These are phyloP conservation scores for Tetracentron sinense DNA, from an alignment of 164 flowering plant species.

Conservation along the genomic window DNA sequence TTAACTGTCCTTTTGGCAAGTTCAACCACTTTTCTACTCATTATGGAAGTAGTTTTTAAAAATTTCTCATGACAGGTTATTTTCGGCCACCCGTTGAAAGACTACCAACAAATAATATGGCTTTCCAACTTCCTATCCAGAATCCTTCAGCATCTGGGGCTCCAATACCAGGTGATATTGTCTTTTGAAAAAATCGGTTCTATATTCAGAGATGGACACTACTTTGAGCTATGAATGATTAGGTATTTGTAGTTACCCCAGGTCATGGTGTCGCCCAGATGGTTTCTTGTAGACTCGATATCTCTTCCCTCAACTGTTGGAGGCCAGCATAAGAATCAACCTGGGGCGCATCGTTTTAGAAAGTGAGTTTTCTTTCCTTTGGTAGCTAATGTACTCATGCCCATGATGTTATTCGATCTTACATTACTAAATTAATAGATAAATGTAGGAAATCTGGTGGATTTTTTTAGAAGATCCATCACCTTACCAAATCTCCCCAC, in stretches of 20 bases:
- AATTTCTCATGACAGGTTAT: constrained; percentile 69
- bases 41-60: too few species aligned
- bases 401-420: too few species aligned
- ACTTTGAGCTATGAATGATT: constrained; percentile 12
- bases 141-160: constrained; percentile 46
- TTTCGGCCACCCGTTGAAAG: constrained; percentile 60
- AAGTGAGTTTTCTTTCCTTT: constrained; percentile 12
- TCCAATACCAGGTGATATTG: constrained; percentile 57
- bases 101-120: constrained; percentile 40
- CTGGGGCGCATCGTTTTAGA: not conserved
- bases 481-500: too few species aligned
- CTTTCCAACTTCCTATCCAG: constrained; percentile 51
- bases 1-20: too few species aligned
- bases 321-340: constrained; percentile 51
- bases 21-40: not conserved
- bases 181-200: not conserved
- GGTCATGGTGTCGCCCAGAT: constrained; percentile 62
- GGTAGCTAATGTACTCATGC: not conserved
- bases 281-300: constrained; percentile 64
- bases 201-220: not conserved
- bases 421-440: too few species aligned
- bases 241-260: constrained; percentile 27
- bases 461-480: too few species aligned
- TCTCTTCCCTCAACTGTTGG: constrained; percentile 63
- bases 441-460: too few species aligned